A percentile compares a stretch with the other conserved stretches of the same genome.
Evolutionary conservation across 257 asterid genomes (phyloP).

Genomic region (Rauvolfia tetraphylla): DNA sequence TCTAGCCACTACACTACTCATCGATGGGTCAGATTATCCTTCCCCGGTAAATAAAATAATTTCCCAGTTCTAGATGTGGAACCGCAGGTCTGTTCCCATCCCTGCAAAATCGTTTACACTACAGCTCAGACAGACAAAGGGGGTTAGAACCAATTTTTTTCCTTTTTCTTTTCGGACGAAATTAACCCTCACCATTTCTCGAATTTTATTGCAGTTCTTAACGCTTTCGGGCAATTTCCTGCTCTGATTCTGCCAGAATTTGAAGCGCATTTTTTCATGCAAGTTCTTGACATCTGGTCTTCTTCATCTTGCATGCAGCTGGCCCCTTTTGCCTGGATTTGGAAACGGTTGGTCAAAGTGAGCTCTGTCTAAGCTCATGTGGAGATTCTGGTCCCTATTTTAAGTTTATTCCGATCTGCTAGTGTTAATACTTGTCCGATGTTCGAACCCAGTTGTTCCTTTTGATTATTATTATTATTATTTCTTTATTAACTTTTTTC

Average conservation of each 20-base stretch:
- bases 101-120: slow-evolving; percentile 20
- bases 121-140: slow-evolving; percentile 9
- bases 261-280: slow-evolving; percentile 13
- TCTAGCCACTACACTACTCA: neutral
- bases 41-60: neutral
- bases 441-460: slow-evolving; percentile 14
- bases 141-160: neutral
- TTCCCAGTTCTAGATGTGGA: slow-evolving; percentile 5
- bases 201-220: neutral
- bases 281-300: slow-evolving; percentile 3
- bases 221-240: slow-evolving; percentile 1
- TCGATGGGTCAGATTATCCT: neutral
- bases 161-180: slow-evolving; percentile 1
- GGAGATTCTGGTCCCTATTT: slow-evolving; percentile 15
- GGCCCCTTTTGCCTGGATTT: slow-evolving; percentile 19
- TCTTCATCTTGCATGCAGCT: slow-evolving; percentile 16
- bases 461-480: neutral
- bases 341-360: slow-evolving; percentile 18
- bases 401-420: slow-evolving; percentile 28
- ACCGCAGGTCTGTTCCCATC: slow-evolving; percentile 18
- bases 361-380: slow-evolving; percentile 33
- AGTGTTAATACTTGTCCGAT: slow-evolving; percentile 13
- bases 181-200: neutral
- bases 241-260: neutral
- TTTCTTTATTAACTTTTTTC: neutral